Percentiles rank a stretch among this genome's conserved stretches.
Evolutionary conservation across 306 rosid species (phyloP).

Genomic region (Trifolium fragiferum): DNA sequence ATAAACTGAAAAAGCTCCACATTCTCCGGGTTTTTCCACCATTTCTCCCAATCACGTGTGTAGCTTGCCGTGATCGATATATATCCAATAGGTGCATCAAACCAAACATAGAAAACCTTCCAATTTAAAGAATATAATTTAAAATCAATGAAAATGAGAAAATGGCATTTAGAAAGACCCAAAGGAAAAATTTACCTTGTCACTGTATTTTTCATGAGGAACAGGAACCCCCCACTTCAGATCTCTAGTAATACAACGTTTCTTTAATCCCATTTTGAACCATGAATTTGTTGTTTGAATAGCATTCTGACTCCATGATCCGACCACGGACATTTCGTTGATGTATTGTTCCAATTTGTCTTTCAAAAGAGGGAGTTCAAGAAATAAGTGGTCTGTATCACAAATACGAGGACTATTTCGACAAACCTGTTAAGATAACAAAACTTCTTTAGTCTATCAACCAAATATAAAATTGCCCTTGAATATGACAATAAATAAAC

Average conservation of each 20-base stretch:
- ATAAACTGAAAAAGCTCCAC: conserved; percentile 94
- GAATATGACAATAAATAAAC: conserved; percentile 27
- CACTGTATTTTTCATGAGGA: conserved; percentile 84
- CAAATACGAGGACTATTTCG: conserved; percentile 72
- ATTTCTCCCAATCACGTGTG: conserved; percentile 90
- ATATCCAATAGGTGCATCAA: conserved; percentile 97
- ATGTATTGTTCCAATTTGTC: conserved; percentile 76
- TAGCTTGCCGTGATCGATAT: conserved; percentile 91
- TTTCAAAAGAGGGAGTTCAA: conserved; percentile 82
- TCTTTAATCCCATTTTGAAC: conserved; percentile 86
- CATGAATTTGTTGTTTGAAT: conserved; percentile 87
- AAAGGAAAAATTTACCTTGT: conserved; percentile 68
- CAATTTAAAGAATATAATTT: conserved; percentile 14
- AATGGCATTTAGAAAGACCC: background rate
- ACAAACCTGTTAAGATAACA: conserved; percentile 68
- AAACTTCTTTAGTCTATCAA: conserved; percentile 21
- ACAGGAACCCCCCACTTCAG: conserved; percentile 99
- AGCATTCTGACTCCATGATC: conserved; percentile 97
- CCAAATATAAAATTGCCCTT: conserved; percentile 17
- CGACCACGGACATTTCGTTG: conserved; percentile 73
- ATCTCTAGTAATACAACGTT: conserved; percentile 92
- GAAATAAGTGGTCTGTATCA: conserved; percentile 90
- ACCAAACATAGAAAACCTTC: conserved; percentile 98
- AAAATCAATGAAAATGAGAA: conserved; percentile 24
- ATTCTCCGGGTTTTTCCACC: conserved; percentile 98